phyloP scores from a whole-genome alignment of 202 grass and related monocot species.

The Eragrostis tef region DNA sequence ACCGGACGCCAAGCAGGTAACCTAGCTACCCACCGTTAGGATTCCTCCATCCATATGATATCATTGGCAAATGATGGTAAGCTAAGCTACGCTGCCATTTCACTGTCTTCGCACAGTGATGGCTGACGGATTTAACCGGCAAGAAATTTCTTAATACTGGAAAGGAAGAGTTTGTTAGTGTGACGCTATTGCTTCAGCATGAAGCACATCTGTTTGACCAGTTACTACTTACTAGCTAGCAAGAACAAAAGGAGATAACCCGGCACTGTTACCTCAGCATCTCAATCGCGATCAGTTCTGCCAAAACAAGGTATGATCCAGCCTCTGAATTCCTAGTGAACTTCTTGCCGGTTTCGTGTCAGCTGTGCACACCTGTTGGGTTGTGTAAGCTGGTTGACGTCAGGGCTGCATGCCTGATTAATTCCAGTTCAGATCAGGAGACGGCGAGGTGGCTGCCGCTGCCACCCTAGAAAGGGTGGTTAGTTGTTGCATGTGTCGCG shows the following conservation, averaged over 20 bases:
- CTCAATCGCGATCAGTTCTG: background rate
- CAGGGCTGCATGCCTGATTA: background rate
- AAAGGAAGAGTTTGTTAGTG: conserved; percentile 29
- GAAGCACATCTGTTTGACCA: conserved; percentile 43
- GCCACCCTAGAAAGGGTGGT: conserved; percentile 33
- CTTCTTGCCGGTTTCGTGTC: conserved; percentile 22
- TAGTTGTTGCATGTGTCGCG: conserved; percentile 38
- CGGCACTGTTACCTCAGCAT: conserved; percentile 21
- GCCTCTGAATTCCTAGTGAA: background rate
- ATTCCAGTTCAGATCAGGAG: no score
- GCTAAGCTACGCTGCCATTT: background rate
- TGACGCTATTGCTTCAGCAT: conserved; percentile 48
- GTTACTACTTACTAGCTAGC: background rate
- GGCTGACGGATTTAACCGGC: conserved; percentile 22
- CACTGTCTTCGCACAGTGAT: conserved; percentile 24
- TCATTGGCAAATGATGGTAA: conserved; percentile 37
- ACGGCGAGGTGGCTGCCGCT: conserved; percentile 21
- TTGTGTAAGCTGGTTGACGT: conserved; percentile 30
- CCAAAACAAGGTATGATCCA: background rate
- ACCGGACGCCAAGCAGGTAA: conserved; percentile 6
- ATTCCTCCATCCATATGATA: conserved; percentile 32
- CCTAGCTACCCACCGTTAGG: conserved; percentile 11
- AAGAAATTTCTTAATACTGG: background rate
- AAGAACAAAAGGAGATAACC: conserved; percentile 14
- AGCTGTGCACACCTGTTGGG: background rate